Evolutionary conservation across 2,329 filamentous ascomycete species (phyloP), one percentile per base, ranked within the genome.

Genomic region (Epichloe sylvatica): DNA sequence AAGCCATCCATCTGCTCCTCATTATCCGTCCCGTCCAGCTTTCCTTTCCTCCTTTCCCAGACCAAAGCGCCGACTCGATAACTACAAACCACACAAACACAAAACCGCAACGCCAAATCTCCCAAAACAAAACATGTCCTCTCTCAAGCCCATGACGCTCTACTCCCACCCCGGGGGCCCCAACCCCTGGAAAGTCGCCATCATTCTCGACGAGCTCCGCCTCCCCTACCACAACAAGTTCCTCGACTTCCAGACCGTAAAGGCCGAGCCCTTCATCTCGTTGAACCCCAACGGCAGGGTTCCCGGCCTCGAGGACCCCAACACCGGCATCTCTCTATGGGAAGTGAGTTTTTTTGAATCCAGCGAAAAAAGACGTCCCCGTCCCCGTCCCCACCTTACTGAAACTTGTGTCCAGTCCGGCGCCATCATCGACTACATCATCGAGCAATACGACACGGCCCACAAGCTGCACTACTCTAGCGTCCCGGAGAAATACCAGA

Each of bases 341-440:
- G 57, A 60, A 52, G 56, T 56, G 43, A 25, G 37, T 45, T 2
- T 45, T 2, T 0, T 41, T 8, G 21, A 23, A 23, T 19, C 17
- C 21, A 23, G 21, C 21, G 1, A 21, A 21, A 21, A 21, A 21
- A 21, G 21, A 21, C 21, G 21, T 19, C 19, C 17, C 17, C 17
- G 17, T 19, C 17, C 17, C 19, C 19, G 19, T 19, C 19, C 19
- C 19, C 19, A 19, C 19, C 19, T 19, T 30, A 1, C 8, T 30
- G 1, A 9, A 3, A 30, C 25, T 30, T 3, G 9, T 23, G 6
- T 25, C 25, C 35, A 55, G 55, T 56, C 54, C 12, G 54, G 57
- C 39, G 58, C 57, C 21, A 58, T 59, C 42, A 56, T 58, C 25
- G 54, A 56, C 37, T 60, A 59, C 43, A 49, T 60, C n/a, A 49